Evolutionary conservation across 108 stramenopile species (phyloP).

Genomic region (Cyclotella kingstonii): DNA sequence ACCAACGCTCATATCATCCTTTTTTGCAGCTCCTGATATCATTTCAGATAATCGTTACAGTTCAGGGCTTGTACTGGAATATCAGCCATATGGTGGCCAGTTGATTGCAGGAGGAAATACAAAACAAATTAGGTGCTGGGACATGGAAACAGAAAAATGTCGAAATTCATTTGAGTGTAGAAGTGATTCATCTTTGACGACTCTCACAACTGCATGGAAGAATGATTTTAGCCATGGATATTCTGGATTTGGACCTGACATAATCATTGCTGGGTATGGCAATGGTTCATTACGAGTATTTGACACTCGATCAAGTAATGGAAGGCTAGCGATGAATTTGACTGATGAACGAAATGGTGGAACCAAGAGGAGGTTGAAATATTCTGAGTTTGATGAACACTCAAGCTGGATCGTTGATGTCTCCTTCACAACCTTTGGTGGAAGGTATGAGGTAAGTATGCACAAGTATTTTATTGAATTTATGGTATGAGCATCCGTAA

Average conservation of each 20-base stretch:
- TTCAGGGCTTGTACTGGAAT: constrained; percentile 87
- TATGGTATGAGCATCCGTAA: too few species aligned
- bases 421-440: constrained; percentile 67
- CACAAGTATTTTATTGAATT: not conserved
- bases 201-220: constrained; percentile 81
- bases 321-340: constrained; percentile 11
- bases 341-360: constrained; percentile 6
- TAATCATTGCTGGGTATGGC: constrained; percentile 85
- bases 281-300: constrained; percentile 86
- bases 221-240: constrained; percentile 45
- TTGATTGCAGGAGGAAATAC: constrained; percentile 86
- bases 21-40: constrained; percentile 84
- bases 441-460: constrained; percentile 50
- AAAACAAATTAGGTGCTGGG: constrained; percentile 85
- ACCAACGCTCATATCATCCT: constrained; percentile 77
- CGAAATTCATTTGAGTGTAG: constrained; percentile 46
- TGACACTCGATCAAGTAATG: constrained; percentile 67
- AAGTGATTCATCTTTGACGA: constrained; percentile 75
- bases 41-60: constrained; percentile 51
- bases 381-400: constrained; percentile 62
- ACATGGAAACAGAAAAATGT: constrained; percentile 79
- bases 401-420: constrained; percentile 83
- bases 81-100: constrained; percentile 70
- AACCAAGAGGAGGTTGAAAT: constrained; percentile 24
- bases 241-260: constrained; percentile 61